Base-by-base conservation (phyloP, 2,329 filamentous ascomycete species). In the Cadophora luteo-olivacea region DNA sequence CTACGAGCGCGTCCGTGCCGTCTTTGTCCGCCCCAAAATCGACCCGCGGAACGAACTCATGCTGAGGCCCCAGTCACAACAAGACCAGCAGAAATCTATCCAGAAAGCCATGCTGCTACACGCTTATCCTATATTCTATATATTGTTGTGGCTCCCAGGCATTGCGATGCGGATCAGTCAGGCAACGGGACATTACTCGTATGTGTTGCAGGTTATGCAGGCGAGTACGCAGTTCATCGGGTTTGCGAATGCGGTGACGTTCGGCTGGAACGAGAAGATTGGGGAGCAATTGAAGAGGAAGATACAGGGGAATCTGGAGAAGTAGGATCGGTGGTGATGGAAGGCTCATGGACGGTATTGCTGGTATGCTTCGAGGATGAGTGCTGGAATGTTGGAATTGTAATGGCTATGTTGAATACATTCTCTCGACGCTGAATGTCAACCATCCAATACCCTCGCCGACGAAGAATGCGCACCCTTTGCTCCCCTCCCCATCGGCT, bases 391-490 rank as follows among this genome's bases (percentile, higher is more conserved):
- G 41, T 16, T 45, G 14, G 19, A 29, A 29, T 8, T 38, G 8
- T 19, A 14, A 45, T 45, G 14, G 41, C 41, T 19, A 45, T 19
- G 6, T 60, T 24, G n/a, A n/a, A 48, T 11, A 54, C 2, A 57
- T 4, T 24, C 65, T 41, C 38, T 68, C 38, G 9, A 66, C 64
- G 41, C 61, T 66, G 36, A 72, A 69, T 12, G 52, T 64, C 19
- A 70, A 62, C 68, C 61, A 67, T 5, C 70, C 68, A 52, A 69
- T 65, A 6, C 69, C 67, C 22, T 67, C 64, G 1, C 69, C 69
- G 25, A 61, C 57, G 32, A 70, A 72, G 52, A 70, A 72, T 6
- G 49, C 54, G 45, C 48, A 67, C 3, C 55, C 41, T 4, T 64
- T 41, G 45, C 57, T 69, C 2, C 38, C 65, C 6, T 25, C 41